Base-by-base conservation (phyloP, 306 rosid species). In the Glycine soja region DNA sequence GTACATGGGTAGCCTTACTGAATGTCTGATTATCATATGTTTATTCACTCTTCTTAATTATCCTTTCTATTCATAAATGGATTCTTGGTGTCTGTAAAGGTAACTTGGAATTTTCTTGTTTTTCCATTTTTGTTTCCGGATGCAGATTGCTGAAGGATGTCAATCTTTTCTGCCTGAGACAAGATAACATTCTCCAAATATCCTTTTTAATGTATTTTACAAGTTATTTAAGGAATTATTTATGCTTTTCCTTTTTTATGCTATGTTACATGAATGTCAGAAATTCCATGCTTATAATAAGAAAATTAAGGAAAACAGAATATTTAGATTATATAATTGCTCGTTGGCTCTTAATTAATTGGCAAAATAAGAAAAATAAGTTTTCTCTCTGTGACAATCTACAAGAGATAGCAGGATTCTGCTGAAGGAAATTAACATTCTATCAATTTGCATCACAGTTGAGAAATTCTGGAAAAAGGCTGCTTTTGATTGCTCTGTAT, bases 71-170 rank as follows among this genome's bases (percentile, higher is more conserved):
- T 47, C 76, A 50, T 71, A 70, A 48, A 52, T 51, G 48, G 32
- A 51, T 72, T 72, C 32, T 19, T 11, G 47, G 15, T 71, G 54
- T 38, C 42, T 56, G 54, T 74, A 58, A 19, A 74, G 13, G 24
- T 43, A 24, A 74, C 67, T 13, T 7, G 6, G 42, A 63, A 18
- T 74, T 73, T 74, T 74, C 54, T 34, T 52, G 32, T 45, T 72
- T 71, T 51, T 72, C 32, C 38, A 3, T 56, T 24, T 24, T 54
- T 18, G 11, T 53, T 74, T 18, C 56, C 74, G 66, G 74, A 77
- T 18, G 73, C 32, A 7, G 45, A 36, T 38, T 64, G 70, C 47
- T 5, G 19, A 65, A 64, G 43, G 48, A 15, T 11, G 43, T 45
- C 59, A 50, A 64, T 36, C 8, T 12, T 11, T 66, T 66, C 56